Evolutionary conservation across 2,329 filamentous ascomycete genomes (phyloP).

Genomic region (Domatiomyces catenatus): DNA sequence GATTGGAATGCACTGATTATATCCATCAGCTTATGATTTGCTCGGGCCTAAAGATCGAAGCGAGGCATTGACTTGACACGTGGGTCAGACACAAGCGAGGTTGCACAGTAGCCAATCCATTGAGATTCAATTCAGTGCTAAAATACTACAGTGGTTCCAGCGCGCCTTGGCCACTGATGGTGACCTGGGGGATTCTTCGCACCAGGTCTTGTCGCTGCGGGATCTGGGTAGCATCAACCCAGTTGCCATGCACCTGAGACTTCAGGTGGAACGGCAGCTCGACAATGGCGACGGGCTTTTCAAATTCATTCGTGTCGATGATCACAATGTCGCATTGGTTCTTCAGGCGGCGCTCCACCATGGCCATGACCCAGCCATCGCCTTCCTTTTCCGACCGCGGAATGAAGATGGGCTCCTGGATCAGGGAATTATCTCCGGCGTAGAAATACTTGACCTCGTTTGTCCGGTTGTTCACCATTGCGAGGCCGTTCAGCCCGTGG

Average conservation of each 20-base stretch:
- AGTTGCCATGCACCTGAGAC: constrained; percentile 22
- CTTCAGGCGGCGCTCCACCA: neutral
- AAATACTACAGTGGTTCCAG: no score
- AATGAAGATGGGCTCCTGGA: constrained; percentile 6
- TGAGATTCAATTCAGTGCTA: no score
- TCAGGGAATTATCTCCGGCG: constrained; percentile 1
- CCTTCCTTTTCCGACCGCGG: constrained; percentile 2
- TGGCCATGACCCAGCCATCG: constrained; percentile 6
- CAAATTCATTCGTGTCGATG: constrained; percentile 27
- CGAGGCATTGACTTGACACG: no score
- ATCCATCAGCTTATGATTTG: no score
- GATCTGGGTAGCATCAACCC: constrained; percentile 6
- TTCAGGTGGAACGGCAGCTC: constrained; percentile 25
- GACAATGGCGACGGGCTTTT: constrained; percentile 26
- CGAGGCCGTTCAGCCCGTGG: constrained; percentile 4
- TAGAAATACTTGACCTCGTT: constrained; percentile 2
- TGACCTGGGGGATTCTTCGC: no score
- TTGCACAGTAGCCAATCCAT: no score
- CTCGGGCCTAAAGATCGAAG: no score
- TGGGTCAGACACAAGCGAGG: no score
- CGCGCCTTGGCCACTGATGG: no score
- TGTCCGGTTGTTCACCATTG: constrained; percentile 3
- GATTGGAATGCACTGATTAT: no score
- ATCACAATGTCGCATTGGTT: constrained; percentile 20
- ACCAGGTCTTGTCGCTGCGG: no score